A percentile compares a stretch with the other conserved stretches of the same genome.
phyloP scores from a whole-genome alignment of 805 yeast species.

The Dipodascus geniculatus region DNA sequence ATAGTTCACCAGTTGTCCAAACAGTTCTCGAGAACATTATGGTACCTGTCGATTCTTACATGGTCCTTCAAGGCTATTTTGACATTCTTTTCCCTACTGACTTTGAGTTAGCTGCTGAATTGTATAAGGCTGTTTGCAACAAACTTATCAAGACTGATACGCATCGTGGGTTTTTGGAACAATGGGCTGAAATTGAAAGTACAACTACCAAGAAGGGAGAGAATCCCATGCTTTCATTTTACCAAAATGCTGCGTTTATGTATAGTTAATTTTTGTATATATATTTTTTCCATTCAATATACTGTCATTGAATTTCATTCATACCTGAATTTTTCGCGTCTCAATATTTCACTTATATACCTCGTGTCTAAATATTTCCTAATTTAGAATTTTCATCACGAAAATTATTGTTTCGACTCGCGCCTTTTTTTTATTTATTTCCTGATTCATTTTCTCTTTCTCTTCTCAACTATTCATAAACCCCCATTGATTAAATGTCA shows the following conservation, averaged over 20 bases:
- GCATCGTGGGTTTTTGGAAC: conserved; percentile 52
- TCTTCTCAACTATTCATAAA: neutral
- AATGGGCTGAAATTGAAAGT: conserved; percentile 59
- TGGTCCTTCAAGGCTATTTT: conserved; percentile 78
- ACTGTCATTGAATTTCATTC: too few species aligned
- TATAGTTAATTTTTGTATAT: conserved; percentile 11
- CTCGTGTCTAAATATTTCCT: neutral
- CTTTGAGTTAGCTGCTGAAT: conserved; percentile 45
- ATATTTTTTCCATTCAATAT: neutral
- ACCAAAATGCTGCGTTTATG: conserved; percentile 57
- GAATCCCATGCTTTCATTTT: conserved; percentile 72
- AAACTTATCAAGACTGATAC: conserved; percentile 40
- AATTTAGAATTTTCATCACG: neutral
- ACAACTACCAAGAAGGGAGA: conserved; percentile 70
- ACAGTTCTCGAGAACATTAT: conserved; percentile 53
- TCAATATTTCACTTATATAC: too few species aligned
- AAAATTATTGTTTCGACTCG: neutral
- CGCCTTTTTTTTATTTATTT: neutral
- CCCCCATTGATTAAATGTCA: conserved; percentile 10
- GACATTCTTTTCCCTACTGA: conserved; percentile 84
- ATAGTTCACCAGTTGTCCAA: conserved; percentile 69
- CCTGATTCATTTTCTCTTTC: neutral
- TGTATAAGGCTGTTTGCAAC: conserved; percentile 56
- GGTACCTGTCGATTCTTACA: conserved; percentile 59
- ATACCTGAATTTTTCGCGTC: too few species aligned